Percentiles rank a stretch among this genome's conserved stretches.
Evolutionary conservation across 2,329 filamentous ascomycete genomes (phyloP).

Genomic region (Nemania serpens): DNA sequence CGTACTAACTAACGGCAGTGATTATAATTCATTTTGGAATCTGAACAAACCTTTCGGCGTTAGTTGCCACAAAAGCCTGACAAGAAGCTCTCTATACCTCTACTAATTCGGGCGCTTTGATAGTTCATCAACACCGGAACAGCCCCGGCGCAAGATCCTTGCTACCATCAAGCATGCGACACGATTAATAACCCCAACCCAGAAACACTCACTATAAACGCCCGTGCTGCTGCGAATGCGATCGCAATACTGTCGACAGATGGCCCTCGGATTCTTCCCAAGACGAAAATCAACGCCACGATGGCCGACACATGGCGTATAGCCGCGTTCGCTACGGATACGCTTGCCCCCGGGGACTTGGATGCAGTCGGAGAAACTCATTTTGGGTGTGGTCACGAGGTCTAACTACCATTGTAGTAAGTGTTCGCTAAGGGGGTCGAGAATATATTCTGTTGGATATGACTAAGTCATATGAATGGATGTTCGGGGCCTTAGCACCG

Average conservation of each 20-base stretch:
- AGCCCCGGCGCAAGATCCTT: constrained; percentile 17
- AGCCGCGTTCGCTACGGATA: neutral
- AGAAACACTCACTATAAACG: constrained; percentile 17
- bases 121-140: constrained; percentile 23
- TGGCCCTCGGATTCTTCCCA: constrained; percentile 12
- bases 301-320: neutral
- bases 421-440: no score
- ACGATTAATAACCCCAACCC: constrained; percentile 15
- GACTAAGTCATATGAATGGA: no score
- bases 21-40: constrained; percentile 22
- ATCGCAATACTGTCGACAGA: constrained; percentile 17
- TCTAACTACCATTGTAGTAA: neutral
- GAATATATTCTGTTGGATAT: no score
- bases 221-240: constrained; percentile 16
- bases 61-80: neutral
- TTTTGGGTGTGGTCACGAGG: constrained; percentile 14
- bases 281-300: constrained; percentile 7
- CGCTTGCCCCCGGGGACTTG: neutral
- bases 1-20: constrained; percentile 18
- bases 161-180: constrained; percentile 20
- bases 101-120: neutral
- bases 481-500: no score
- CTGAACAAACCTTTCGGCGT: constrained; percentile 19
- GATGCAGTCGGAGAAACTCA: neutral
- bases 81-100: no score